Base-by-base conservation (phyloP, 805 yeast species). In the Maudiozyma pseudohumilis region DNA sequence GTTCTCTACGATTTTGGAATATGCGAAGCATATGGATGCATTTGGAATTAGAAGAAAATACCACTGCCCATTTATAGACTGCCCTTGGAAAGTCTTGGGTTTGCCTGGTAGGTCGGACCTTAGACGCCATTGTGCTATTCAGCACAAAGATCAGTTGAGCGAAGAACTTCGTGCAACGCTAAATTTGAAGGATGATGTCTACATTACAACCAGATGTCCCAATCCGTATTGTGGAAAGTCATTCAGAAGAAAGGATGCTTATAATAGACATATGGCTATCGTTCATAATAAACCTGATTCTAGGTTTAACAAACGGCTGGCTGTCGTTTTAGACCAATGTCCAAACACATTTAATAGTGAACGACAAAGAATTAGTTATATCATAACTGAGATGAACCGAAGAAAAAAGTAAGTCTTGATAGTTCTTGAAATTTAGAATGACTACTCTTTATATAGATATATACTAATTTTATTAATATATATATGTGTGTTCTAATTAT, bases 171-270 rank as follows among this genome's bases (percentile, higher is more conserved):
- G 51, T 21, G 43, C 47, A 21, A 40, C 44, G n/a, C 26, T 60
- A 28, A 60, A 58, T 27, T 36, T 56, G 28, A 52, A 48, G 32
- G 56, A 51, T 16, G 53, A 51, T 21, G 44, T 52, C 12, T 58
- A 50, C 27, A 58, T 60, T n/a, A 45, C 53, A n/a, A 40, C 52
- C 9, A 30, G 42, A 4, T 66, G 70, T 40, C 44, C 56, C 0
- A 47, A 55, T 32, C 47, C 51, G 3, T 49, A 50, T 35, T 76
- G 82, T 46, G 66, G 63, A 8, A 72, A 69, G 43, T 49, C 47
- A 6, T 75, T 75, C 47, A 66, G 67, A 42, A 57, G 81, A 35
- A 66, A 65, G 37, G 81, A 76, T 50, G 69, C 79, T 1, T 61
- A 68, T 39, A 65, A 61, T 30, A 63, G 81, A 44, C 83, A 76